These are phyloP conservation scores for Naganishia vaughanmartiniae DNA, from an alignment of 768 basidiomycete genomes.

Conservation along the genomic window DNA sequence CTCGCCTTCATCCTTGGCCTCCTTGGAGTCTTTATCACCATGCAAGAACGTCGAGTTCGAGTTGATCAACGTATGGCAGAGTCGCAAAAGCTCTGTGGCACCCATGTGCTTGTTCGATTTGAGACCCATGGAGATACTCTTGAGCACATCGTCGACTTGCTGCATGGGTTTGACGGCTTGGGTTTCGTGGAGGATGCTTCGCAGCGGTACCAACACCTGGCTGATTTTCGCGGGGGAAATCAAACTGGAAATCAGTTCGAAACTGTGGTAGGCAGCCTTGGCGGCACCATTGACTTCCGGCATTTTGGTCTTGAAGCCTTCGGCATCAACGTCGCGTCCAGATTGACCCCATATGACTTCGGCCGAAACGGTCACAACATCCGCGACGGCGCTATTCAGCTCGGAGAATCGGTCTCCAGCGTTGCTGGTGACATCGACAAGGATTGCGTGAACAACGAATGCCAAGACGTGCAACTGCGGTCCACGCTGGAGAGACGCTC, in stretches of 20 bases:
- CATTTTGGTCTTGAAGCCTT: slow-evolving; percentile 93
- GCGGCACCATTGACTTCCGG: slow-evolving; percentile 80
- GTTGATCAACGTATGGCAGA: slow-evolving; percentile 85
- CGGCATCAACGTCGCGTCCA: slow-evolving; percentile 77
- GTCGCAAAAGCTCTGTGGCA: slow-evolving; percentile 68
- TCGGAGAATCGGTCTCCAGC: slow-evolving; percentile 58
- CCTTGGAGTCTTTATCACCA: slow-evolving; percentile 54
- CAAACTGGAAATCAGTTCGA: slow-evolving; percentile 72
- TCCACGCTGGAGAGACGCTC: slow-evolving; percentile 79
- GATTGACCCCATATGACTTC: slow-evolving; percentile 94
- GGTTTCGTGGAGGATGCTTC: slow-evolving; percentile 80
- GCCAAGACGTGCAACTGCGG: slow-evolving; percentile 93
- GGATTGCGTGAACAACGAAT: slow-evolving; percentile 72
- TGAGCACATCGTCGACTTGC: slow-evolving; percentile 82
- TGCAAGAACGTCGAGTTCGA: slow-evolving; percentile 86
- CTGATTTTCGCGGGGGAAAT: slow-evolving; percentile 75
- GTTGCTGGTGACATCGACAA: slow-evolving; percentile 72
- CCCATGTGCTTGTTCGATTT: slow-evolving; percentile 74
- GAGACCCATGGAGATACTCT: slow-evolving; percentile 75
- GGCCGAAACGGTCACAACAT: slow-evolving; percentile 74
- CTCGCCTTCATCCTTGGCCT: slow-evolving; percentile 48
- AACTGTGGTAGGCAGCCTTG: slow-evolving; percentile 80
- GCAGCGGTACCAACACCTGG: slow-evolving; percentile 70
- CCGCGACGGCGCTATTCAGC: slow-evolving; percentile 73
- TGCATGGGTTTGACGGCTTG: slow-evolving; percentile 74